Evolutionary conservation across 2,329 filamentous ascomycete genomes (phyloP).

Genomic region (Claviceps humidiphila): DNA sequence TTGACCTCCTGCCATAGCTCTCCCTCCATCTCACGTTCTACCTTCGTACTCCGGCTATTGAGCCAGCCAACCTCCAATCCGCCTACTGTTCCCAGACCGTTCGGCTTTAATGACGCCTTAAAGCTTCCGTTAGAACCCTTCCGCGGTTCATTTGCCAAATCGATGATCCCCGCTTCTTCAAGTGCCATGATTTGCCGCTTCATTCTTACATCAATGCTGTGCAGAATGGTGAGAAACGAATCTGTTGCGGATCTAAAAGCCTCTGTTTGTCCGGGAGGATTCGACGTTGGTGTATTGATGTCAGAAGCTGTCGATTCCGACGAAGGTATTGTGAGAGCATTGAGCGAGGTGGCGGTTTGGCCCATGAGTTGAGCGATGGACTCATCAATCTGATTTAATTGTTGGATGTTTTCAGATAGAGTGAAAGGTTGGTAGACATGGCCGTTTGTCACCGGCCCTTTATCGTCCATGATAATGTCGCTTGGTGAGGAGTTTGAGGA

Average conservation of each 20-base stretch:
- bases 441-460: slow-evolving; percentile 4
- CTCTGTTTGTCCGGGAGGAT: slow-evolving; percentile 37
- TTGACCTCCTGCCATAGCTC: slow-evolving; percentile 53
- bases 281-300: slow-evolving; percentile 15
- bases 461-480: slow-evolving; percentile 19
- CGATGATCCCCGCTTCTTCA: slow-evolving; percentile 68
- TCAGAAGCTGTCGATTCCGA: slow-evolving; percentile 8
- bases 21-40: slow-evolving; percentile 70
- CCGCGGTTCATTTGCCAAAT: slow-evolving; percentile 25
- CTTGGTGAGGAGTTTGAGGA: slow-evolving; percentile 12
- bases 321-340: slow-evolving; percentile 26
- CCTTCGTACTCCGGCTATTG: slow-evolving; percentile 72
- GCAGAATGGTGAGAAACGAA: slow-evolving; percentile 60
- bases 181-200: slow-evolving; percentile 57
- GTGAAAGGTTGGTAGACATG: slow-evolving; percentile 44
- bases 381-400: slow-evolving; percentile 67
- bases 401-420: slow-evolving; percentile 63
- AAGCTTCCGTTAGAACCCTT: slow-evolving; percentile 23
- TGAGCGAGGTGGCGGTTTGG: slow-evolving; percentile 33
- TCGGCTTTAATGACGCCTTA: slow-evolving; percentile 34
- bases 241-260: slow-evolving; percentile 47
- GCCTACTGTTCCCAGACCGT: slow-evolving; percentile 42
- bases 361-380: slow-evolving; percentile 28
- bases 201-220: slow-evolving; percentile 60
- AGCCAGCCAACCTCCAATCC: slow-evolving; percentile 75